These are phyloP conservation scores for Streptanthus diversifolius DNA, from an alignment of 345 rosid genomes.

Conservation along the genomic window DNA sequence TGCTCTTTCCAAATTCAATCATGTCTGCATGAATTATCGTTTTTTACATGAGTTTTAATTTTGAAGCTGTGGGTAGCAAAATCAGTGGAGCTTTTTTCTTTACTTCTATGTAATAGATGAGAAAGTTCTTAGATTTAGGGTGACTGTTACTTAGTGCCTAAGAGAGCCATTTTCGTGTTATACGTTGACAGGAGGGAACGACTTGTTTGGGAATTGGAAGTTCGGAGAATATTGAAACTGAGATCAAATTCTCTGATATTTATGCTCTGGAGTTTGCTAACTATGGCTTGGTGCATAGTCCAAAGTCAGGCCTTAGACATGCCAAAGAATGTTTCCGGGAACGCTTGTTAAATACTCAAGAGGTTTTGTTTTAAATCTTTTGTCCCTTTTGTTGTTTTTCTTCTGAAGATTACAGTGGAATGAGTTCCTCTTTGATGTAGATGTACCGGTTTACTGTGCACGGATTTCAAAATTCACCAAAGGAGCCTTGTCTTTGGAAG, in stretches of 20 bases:
- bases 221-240: slow-evolving; percentile 33
- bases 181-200: slow-evolving; percentile 47
- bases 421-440: slow-evolving; percentile 38
- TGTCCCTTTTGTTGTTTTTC: not conserved
- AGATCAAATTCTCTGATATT: slow-evolving; percentile 54
- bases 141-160: not conserved
- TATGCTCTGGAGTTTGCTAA: slow-evolving; percentile 64
- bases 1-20: not conserved
- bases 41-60: not conserved
- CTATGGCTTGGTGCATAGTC: slow-evolving; percentile 42
- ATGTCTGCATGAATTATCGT: not conserved
- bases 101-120: not conserved
- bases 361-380: slow-evolving; percentile 43
- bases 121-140: not conserved
- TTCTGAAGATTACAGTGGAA: not conserved
- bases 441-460: slow-evolving; percentile 62
- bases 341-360: slow-evolving; percentile 31
- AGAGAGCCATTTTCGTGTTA: not conserved
- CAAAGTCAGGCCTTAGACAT: slow-evolving; percentile 30
- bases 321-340: slow-evolving; percentile 43
- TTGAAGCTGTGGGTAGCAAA: not conserved
- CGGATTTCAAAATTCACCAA: slow-evolving; percentile 48
- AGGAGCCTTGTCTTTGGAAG: slow-evolving; percentile 67
- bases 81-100: not conserved
- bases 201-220: slow-evolving; percentile 52